Conservation (phyloP, 2,329 filamentous ascomycete genomes). For the Teratosphaeria viscida region DNA sequence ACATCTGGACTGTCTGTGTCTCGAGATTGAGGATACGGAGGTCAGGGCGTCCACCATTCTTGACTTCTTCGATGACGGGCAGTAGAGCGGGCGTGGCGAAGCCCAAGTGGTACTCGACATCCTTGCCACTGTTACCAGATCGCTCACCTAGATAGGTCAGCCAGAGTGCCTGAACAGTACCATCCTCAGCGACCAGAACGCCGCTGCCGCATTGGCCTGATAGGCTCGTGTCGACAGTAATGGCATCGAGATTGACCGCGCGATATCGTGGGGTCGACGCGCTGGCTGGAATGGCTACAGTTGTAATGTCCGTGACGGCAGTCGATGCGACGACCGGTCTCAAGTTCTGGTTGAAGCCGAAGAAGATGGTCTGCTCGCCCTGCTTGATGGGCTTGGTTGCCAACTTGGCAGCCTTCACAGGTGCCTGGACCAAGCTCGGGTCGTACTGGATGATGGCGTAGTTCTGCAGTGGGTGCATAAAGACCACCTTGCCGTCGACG, state of each 20-base stretch:
- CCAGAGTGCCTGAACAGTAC: constrained; percentile 91
- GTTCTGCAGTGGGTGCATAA: constrained; percentile 93
- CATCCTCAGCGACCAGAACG: constrained; percentile 79
- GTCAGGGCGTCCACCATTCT: constrained; percentile 65
- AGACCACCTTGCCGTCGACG: constrained; percentile 86
- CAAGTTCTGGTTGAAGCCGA: constrained; percentile 95
- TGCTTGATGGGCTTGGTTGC: constrained; percentile 77
- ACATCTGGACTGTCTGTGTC: constrained; percentile 92
- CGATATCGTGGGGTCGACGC: constrained; percentile 84
- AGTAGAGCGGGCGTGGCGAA: constrained; percentile 79
- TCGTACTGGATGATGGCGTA: constrained; percentile 95
- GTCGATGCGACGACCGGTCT: constrained; percentile 90
- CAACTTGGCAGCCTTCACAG: constrained; percentile 79
- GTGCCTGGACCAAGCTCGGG: constrained; percentile 81
- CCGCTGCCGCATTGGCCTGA: constrained; percentile 89
- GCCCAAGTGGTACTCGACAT: constrained; percentile 93
- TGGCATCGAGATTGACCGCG: constrained; percentile 90
- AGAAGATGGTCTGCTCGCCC: constrained; percentile 88
- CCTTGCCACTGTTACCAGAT: constrained; percentile 64
- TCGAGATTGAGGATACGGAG: constrained; percentile 89
- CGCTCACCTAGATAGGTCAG: constrained; percentile 92
- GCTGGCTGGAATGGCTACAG: constrained; percentile 91
- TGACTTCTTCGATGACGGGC: constrained; percentile 79
- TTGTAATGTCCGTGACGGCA: constrained; percentile 91
- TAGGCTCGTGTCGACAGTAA: constrained; percentile 89